Evolutionary conservation across 768 basidiomycete genomes (phyloP).

Genomic region (Neoboletus brunneissimus): DNA sequence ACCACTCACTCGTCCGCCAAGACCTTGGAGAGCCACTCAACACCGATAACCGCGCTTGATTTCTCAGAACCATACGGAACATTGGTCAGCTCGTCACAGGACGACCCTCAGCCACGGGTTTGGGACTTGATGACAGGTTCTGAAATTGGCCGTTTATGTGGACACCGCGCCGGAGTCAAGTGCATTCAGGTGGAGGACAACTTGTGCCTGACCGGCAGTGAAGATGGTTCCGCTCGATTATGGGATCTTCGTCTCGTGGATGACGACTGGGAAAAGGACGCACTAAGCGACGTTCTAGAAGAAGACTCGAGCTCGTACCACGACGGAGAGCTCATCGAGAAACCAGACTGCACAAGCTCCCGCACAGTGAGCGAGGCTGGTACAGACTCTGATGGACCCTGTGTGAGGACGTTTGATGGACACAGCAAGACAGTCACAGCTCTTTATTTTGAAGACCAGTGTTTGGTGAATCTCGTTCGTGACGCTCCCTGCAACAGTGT

Average conservation of each 20-base stretch:
- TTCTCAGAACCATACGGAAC: slow-evolving; percentile 97
- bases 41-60: slow-evolving; percentile 85
- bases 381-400: slow-evolving; percentile 48
- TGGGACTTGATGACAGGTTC: slow-evolving; percentile 94
- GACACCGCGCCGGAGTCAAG: slow-evolving; percentile 81
- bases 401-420: slow-evolving; percentile 77
- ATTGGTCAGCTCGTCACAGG: slow-evolving; percentile 82
- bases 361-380: slow-evolving; percentile 37
- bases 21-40: slow-evolving; percentile 80
- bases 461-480: slow-evolving; percentile 57
- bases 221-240: slow-evolving; percentile 78
- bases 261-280: slow-evolving; percentile 58
- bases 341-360: slow-evolving; percentile 41
- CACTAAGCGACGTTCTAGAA: slow-evolving; percentile 60
- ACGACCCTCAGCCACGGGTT: slow-evolving; percentile 83
- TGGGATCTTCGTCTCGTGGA: slow-evolving; percentile 92
- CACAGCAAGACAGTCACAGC: slow-evolving; percentile 92
- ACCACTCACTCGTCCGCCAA: slow-evolving; percentile 33
- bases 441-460: slow-evolving; percentile 93
- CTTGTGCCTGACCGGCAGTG: slow-evolving; percentile 86
- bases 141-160: slow-evolving; percentile 80
- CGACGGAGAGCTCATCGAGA: slow-evolving; percentile 39
- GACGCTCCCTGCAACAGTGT: slow-evolving; percentile 6
- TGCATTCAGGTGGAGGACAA: slow-evolving; percentile 91
- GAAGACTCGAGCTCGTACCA: slow-evolving; percentile 46